Evolutionary conservation across 768 basidiomycete species (phyloP).

Genomic region (Suillus alpinus): DNA sequence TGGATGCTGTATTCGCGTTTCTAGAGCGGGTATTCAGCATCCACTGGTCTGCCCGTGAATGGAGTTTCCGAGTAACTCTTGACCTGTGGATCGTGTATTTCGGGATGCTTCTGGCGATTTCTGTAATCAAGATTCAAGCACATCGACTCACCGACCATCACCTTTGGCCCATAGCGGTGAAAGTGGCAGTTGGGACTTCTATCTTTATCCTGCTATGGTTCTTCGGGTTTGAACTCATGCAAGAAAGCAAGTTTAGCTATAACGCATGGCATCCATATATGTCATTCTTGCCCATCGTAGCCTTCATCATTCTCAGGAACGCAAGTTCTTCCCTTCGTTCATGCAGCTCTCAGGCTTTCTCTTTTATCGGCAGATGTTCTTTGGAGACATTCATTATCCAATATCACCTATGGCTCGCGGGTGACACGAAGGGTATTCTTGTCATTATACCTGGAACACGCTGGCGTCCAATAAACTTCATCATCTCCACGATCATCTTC

Average conservation of each 20-base stretch:
- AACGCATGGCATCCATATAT: constrained; percentile 83
- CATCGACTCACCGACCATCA: constrained; percentile 65
- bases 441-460: constrained; percentile 71
- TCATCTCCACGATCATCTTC: constrained; percentile 75
- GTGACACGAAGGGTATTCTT: constrained; percentile 78
- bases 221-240: constrained; percentile 75
- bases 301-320: constrained; percentile 76
- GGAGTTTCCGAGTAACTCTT: constrained; percentile 84
- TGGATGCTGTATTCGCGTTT: constrained; percentile 62
- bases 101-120: constrained; percentile 79
- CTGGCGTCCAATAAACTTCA: constrained; percentile 76
- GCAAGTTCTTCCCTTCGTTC: constrained; percentile 70
- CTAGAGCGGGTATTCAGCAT: constrained; percentile 69
- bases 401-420: constrained; percentile 84
- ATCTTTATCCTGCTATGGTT: constrained; percentile 66
- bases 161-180: constrained; percentile 57
- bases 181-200: constrained; percentile 48
- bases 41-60: constrained; percentile 82
- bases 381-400: constrained; percentile 92
- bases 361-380: constrained; percentile 83
- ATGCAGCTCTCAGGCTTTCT: constrained; percentile 63
- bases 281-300: constrained; percentile 76
- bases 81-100: constrained; percentile 88
- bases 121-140: constrained; percentile 74
- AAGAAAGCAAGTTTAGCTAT: constrained; percentile 81